phyloP scores from a whole-genome alignment of 75 land plant genomes.

The Selaginella tamariscina region DNA sequence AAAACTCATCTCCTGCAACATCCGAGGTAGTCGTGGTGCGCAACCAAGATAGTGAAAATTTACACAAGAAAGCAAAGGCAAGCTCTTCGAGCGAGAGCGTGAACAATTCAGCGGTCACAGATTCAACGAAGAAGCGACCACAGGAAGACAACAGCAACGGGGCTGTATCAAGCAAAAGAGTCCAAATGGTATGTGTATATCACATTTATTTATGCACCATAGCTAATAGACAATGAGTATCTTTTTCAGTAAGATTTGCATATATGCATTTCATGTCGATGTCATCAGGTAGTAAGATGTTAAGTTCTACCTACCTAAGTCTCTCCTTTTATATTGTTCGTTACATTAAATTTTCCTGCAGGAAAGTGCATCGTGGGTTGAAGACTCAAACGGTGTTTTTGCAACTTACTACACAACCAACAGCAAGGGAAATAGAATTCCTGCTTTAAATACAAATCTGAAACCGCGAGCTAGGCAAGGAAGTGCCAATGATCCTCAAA shows the following conservation, averaged over 20 bases:
- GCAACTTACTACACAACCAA: not conserved
- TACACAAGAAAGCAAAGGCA: not conserved
- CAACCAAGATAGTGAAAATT: not conserved
- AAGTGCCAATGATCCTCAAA: constrained; percentile 70
- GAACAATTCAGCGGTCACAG: not conserved
- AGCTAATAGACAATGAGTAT: too few species aligned
- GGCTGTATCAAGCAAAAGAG: not conserved
- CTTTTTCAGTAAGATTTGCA: too few species aligned
- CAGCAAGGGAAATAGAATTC: not conserved
- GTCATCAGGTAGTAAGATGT: too few species aligned
- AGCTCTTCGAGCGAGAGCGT: not conserved
- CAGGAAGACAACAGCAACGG: not conserved
- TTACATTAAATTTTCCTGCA: too few species aligned
- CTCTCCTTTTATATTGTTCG: too few species aligned
- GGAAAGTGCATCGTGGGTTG: too few species aligned
- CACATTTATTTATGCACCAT: too few species aligned
- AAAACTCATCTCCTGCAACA: not conserved
- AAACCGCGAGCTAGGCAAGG: constrained; percentile 33
- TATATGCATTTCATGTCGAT: too few species aligned
- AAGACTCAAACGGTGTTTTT: not conserved
- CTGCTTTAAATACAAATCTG: constrained; percentile 27
- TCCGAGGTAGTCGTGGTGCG: not conserved
- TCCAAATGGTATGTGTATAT: too few species aligned
- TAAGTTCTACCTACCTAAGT: too few species aligned
- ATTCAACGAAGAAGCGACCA: not conserved